Conservation (phyloP, 371 early-diverging fungal species). For the Chytridium lagenaria region DNA sequence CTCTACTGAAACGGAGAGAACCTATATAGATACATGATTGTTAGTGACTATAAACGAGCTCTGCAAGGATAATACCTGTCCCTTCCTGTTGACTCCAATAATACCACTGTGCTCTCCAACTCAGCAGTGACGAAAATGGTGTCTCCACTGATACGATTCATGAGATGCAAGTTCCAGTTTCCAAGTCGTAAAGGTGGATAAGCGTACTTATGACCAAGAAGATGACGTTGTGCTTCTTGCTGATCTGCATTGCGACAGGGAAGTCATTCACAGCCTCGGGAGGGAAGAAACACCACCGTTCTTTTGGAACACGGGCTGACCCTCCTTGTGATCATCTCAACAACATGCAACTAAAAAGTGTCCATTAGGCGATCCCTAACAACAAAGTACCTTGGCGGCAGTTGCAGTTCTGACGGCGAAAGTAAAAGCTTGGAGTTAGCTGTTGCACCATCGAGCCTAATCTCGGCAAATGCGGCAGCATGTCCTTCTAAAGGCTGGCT, state of each 20-base stretch:
- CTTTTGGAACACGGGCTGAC: conserved; percentile 89
- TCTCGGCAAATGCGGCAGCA: conserved; percentile 93
- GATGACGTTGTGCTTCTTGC: conserved; percentile 87
- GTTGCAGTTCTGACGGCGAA: conserved; percentile 87
- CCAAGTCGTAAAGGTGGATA: conserved; percentile 95
- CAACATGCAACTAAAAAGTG: conserved; percentile 82
- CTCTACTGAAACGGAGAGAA: conserved; percentile 93
- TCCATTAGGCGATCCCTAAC: neutral
- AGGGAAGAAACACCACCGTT: conserved; percentile 95
- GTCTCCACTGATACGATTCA: conserved; percentile 95
- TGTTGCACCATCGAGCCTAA: conserved; percentile 77
- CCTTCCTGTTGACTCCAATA: conserved; percentile 95
- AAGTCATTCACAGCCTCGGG: conserved; percentile 93
- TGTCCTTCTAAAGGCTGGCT: conserved; percentile 97
- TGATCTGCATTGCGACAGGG: conserved; percentile 96
- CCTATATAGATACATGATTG: conserved; percentile 54
- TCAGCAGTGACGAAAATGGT: conserved; percentile 98
- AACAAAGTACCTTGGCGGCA: conserved; percentile 76
- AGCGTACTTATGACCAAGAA: conserved; percentile 98
- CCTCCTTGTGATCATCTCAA: conserved; percentile 96
- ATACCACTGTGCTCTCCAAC: conserved; percentile 85
- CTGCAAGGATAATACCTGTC: conserved; percentile 85
- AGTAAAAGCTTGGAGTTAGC: conserved; percentile 83
- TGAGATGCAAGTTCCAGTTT: conserved; percentile 89
- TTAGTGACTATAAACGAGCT: neutral